Conservation (phyloP, 2,329 filamentous ascomycete genomes). For the Arthrinium puccinioides region DNA sequence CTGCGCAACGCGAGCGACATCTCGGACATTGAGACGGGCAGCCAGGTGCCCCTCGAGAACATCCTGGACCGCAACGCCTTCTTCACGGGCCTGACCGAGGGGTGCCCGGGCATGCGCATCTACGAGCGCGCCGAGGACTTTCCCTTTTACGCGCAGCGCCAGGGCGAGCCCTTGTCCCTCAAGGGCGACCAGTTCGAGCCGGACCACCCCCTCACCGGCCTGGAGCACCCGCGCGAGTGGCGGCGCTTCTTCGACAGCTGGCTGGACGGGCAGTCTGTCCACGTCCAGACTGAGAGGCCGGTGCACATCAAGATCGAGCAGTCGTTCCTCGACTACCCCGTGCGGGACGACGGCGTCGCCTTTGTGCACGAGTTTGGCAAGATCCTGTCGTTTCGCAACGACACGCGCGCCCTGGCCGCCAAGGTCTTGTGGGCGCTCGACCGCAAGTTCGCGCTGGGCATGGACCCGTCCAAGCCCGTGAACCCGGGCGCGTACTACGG, state of each 20-base stretch:
- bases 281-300: slow-evolving; percentile 8
- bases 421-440: slow-evolving; percentile 16
- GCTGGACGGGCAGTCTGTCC: slow-evolving; percentile 15
- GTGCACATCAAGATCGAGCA: slow-evolving; percentile 22
- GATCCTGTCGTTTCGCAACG: slow-evolving; percentile 22
- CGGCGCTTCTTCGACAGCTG: slow-evolving; percentile 19
- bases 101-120: slow-evolving; percentile 19
- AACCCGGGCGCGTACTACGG: slow-evolving; percentile 19
- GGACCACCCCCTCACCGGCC: slow-evolving; percentile 15
- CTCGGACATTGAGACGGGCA: slow-evolving; percentile 20
- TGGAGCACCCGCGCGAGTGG: slow-evolving; percentile 17
- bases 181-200: slow-evolving; percentile 24
- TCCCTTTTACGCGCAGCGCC: slow-evolving; percentile 14
- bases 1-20: slow-evolving; percentile 24
- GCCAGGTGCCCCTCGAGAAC: slow-evolving; percentile 20
- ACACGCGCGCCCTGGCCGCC: slow-evolving; percentile 21
- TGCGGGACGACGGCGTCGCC: slow-evolving; percentile 23
- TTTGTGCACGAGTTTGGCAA: slow-evolving; percentile 26
- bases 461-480: slow-evolving; percentile 17
- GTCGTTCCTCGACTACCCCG: slow-evolving; percentile 29
- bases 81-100: slow-evolving; percentile 13
- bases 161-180: slow-evolving; percentile 11
- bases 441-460: slow-evolving; percentile 11
- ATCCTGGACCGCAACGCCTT: slow-evolving; percentile 20
- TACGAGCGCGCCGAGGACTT: slow-evolving; percentile 21